These are phyloP conservation scores for Isoetes taiwanensis DNA, from an alignment of 75 land plant genomes.

Conservation along the genomic window DNA sequence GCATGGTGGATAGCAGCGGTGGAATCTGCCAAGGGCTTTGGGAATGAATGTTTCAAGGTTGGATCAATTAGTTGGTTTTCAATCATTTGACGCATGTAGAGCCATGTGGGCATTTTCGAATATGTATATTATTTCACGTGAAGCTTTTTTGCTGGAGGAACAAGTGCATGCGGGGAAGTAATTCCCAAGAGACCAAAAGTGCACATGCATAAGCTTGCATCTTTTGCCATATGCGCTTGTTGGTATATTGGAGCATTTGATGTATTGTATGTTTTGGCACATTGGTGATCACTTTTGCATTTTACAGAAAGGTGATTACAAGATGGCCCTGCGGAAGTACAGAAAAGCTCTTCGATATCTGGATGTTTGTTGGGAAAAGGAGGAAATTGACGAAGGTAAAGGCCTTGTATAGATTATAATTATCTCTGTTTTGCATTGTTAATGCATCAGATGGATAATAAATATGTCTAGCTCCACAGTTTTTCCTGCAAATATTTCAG, in stretches of 20 bases:
- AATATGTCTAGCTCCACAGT: too few species aligned
- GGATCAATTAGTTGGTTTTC: neutral
- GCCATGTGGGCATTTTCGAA: too few species aligned
- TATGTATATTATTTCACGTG: too few species aligned
- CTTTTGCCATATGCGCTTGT: too few species aligned
- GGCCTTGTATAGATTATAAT: too few species aligned
- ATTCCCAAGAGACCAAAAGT: neutral
- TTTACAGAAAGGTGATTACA: conserved; percentile 72
- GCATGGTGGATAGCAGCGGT: conserved; percentile 86
- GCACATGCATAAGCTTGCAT: too few species aligned
- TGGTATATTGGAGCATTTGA: too few species aligned
- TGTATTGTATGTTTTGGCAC: neutral
- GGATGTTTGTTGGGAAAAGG: conserved; percentile 96
- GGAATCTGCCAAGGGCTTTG: conserved; percentile 59
- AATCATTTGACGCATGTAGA: neutral
- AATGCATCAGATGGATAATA: too few species aligned
- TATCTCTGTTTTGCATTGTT: too few species aligned
- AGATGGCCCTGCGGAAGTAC: conserved; percentile 84
- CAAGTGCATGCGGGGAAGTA: too few species aligned
- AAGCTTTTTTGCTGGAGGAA: too few species aligned
- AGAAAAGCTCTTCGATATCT: conserved; percentile 78
- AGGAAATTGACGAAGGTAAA: conserved; percentile 77
- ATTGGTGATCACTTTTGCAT: neutral
- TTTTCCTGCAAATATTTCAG: too few species aligned
- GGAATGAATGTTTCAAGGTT: conserved; percentile 79